Percentiles rank a stretch among this genome's conserved stretches.
Conservation (phyloP, 2,329 filamentous ascomycete species). For the Fusarium circinatum region DNA sequence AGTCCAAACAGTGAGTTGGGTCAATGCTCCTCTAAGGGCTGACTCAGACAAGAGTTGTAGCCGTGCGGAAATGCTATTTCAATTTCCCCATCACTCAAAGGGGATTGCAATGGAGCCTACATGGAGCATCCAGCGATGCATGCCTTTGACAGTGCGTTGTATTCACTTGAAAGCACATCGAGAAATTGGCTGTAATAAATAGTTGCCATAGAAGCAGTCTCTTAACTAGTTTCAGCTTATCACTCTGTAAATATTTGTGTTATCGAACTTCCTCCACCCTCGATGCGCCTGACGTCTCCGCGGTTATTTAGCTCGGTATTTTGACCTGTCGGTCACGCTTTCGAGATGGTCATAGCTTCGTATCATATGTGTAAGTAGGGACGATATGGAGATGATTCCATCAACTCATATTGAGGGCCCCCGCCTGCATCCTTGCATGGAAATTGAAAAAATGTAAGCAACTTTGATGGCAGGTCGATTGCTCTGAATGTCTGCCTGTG, state of each 20-base stretch:
- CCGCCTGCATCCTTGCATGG: neutral
- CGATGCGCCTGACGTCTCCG: neutral
- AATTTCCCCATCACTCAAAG: neutral
- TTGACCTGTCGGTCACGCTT: neutral
- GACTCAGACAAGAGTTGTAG: neutral
- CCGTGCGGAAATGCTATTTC: neutral
- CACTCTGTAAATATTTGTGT: neutral
- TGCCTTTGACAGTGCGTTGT: neutral
- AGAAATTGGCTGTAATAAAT: neutral
- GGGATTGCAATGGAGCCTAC: neutral
- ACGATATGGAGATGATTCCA: neutral
- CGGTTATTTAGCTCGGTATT: neutral
- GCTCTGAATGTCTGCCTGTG: neutral
- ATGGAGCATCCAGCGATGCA: constrained; percentile 28
- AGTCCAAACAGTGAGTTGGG: neutral
- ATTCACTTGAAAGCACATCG: neutral
- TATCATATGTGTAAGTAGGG: neutral
- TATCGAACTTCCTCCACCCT: neutral
- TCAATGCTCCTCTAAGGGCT: neutral
- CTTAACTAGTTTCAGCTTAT: neutral
- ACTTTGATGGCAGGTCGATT: neutral
- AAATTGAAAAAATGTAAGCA: neutral
- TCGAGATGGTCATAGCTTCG: neutral
- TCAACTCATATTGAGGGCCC: neutral
- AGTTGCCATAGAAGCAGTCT: neutral